Conservation (phyloP, 164 flowering plant genomes). For the Vitis labrusca region DNA sequence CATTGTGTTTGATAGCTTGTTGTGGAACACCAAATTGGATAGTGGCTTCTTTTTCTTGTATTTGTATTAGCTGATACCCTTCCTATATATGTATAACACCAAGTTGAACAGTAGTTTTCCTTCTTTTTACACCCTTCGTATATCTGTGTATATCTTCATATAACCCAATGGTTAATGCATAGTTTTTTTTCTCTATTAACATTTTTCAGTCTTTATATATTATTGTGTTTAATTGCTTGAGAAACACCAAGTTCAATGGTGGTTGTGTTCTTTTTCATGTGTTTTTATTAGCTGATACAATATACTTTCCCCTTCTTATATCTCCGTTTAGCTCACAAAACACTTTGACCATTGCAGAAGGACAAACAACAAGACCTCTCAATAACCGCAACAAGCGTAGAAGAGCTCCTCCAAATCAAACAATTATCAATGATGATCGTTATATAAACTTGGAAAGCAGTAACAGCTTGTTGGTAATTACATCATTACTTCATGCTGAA, state of each 20-base stretch:
- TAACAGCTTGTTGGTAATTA: constrained; percentile 34
- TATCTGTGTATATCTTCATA: too few relatives aligned
- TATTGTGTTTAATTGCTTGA: background rate
- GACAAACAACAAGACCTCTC: constrained; percentile 7
- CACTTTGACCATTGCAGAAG: constrained; percentile 24
- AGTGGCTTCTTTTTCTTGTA: too few relatives aligned
- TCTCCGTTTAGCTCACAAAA: background rate
- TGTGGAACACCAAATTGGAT: too few relatives aligned
- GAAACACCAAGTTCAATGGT: too few relatives aligned
- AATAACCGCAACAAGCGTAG: constrained; percentile 36
- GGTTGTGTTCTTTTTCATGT: too few relatives aligned
- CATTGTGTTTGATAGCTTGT: too few relatives aligned
- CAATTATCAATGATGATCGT: constrained; percentile 39
- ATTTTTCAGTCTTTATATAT: background rate
- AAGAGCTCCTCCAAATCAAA: constrained; percentile 31
- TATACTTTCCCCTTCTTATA: background rate
- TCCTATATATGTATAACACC: too few relatives aligned
- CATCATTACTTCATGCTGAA: background rate
- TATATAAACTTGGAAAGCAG: constrained; percentile 46
- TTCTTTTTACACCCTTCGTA: too few relatives aligned
- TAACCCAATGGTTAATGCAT: too few relatives aligned
- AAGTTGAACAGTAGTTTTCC: too few relatives aligned
- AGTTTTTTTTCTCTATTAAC: too few relatives aligned
- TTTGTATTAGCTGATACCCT: too few relatives aligned
- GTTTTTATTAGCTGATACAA: background rate